Evolutionary conservation across 202 grass and related monocot genomes (phyloP), one percentile per base, ranked within the genome.

Genomic region (Zoysia matrella): DNA sequence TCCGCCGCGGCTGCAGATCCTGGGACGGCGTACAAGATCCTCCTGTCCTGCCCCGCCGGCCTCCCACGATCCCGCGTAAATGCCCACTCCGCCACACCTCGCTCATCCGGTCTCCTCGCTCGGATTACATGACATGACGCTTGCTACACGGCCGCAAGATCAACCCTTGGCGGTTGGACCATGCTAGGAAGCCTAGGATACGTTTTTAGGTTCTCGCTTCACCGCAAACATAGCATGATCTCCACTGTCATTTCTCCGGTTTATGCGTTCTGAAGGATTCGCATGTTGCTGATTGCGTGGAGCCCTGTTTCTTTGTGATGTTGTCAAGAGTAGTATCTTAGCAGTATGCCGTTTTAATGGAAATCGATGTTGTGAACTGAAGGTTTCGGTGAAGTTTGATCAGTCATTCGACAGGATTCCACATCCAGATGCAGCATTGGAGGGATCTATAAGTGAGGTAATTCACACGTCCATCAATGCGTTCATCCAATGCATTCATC

Each of bases 21-120:
- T 4, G 90, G 86, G 40, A 82, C 88, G 30, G 71, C 83, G 60
- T 97, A 89, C 78, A 92, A 92, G 78, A 68, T 97, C 39, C 92
- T 97, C 41, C 63, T 97, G 52, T 92, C 92, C 74, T 97, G 94
- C 79, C 92, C 95, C 77, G 61, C 74, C 40, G 92, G 92, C 12
- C 92, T 93, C 41, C 70, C 90, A 39, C 86, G 81, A 46, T 95
- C 92, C 80, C 84, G 85, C 46, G 95, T 98, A 74, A 55, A 92
- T 91, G 82, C 80, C 52, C 4, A 2, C 75, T 11, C 55, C 6
- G 2, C 5, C 47, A 2, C 40, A 1, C 36, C 3, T 2, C 3
- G 43, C 2, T 3, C 7, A 4, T 2, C 12, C 53, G 5, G 15
- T 52, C 11, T 3, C 57, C 4, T 11, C 77, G 22, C 0, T 78